These are phyloP conservation scores for Linanthus parryae DNA, from an alignment of 148 eudicot genomes.

Conservation along the genomic window DNA sequence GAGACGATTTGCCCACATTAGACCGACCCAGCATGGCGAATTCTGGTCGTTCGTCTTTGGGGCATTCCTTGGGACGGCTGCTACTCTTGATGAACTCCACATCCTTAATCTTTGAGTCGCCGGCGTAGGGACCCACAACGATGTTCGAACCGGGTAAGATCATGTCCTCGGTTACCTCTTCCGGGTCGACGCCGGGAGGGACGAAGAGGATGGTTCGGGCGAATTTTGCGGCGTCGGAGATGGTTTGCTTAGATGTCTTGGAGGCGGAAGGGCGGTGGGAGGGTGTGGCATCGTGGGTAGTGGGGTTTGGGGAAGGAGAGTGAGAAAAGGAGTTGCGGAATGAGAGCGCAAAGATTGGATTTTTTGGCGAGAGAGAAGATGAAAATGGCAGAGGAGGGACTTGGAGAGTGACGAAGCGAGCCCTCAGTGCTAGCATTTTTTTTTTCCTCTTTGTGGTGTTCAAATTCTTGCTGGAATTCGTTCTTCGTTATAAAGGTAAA, in stretches of 20 bases:
- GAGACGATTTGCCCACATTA: constrained; percentile 91
- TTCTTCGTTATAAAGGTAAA: no score
- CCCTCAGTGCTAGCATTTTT: constrained; percentile 27
- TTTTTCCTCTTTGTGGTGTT: not conserved
- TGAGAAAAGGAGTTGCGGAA: not conserved
- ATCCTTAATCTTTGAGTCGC: constrained; percentile 77
- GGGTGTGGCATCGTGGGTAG: constrained; percentile 3
- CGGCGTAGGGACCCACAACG: constrained; percentile 73
- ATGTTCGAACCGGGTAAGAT: constrained; percentile 77
- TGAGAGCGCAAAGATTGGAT: constrained; percentile 9
- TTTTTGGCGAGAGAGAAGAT: constrained; percentile 3
- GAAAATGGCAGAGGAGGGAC: constrained; percentile 15
- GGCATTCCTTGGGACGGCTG: constrained; percentile 63
- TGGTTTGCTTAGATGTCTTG: constrained; percentile 14
- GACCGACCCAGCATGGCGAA: constrained; percentile 91
- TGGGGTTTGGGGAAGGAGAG: constrained; percentile 9
- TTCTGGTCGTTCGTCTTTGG: constrained; percentile 65
- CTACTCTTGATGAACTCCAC: constrained; percentile 80
- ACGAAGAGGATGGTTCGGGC: constrained; percentile 45
- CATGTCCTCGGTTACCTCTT: constrained; percentile 57
- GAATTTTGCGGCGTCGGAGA: constrained; percentile 28
- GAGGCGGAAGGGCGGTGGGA: constrained; percentile 21
- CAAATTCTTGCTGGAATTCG: no score
- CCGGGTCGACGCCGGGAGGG: constrained; percentile 73
- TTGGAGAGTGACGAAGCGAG: constrained; percentile 21